Conservation (phyloP, 495 filamentous ascomycete species). For the Apiosordaria backusii region DNA sequence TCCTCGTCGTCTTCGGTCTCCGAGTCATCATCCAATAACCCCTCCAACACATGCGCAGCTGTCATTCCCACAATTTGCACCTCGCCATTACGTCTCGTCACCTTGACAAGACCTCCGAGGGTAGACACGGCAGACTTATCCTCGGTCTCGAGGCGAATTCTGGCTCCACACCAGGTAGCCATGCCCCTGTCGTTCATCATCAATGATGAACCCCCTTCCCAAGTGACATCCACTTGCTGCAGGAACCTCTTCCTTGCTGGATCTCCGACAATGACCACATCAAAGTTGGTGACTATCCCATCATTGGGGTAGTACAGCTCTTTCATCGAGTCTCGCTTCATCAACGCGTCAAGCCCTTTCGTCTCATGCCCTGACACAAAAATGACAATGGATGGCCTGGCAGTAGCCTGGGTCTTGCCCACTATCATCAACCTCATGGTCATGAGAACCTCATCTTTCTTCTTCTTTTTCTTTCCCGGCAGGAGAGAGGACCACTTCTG, state of each 20-base stretch:
- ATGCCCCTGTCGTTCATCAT: constrained; percentile 3
- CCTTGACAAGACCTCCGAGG: constrained; percentile 20
- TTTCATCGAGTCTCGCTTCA: constrained; percentile 9
- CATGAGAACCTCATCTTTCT: background rate
- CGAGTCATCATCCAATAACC: background rate
- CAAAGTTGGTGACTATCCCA: constrained; percentile 12
- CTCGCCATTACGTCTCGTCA: constrained; percentile 13
- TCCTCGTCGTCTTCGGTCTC: constrained; percentile 1
- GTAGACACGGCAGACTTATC: constrained; percentile 10
- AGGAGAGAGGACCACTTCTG: background rate
- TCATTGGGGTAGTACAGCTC: constrained; percentile 18
- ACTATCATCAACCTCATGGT: constrained; percentile 14
- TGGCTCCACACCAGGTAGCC: constrained; percentile 15
- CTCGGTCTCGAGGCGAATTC: constrained; percentile 6
- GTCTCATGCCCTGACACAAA: constrained; percentile 6
- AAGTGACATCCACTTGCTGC: constrained; percentile 9
- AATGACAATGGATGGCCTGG: constrained; percentile 13
- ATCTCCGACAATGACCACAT: constrained; percentile 13
- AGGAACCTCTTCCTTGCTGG: constrained; percentile 12
- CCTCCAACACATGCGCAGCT: constrained; percentile 19
- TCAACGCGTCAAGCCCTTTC: constrained; percentile 1
- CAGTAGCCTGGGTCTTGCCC: background rate
- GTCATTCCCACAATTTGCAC: constrained; percentile 21
- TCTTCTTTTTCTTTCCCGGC: background rate
- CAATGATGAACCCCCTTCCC: background rate